Percentiles rank a stretch among this genome's conserved stretches.
phyloP scores from a whole-genome alignment of 108 stramenopile genomes.

The Cylindrotheca fusiformis region DNA sequence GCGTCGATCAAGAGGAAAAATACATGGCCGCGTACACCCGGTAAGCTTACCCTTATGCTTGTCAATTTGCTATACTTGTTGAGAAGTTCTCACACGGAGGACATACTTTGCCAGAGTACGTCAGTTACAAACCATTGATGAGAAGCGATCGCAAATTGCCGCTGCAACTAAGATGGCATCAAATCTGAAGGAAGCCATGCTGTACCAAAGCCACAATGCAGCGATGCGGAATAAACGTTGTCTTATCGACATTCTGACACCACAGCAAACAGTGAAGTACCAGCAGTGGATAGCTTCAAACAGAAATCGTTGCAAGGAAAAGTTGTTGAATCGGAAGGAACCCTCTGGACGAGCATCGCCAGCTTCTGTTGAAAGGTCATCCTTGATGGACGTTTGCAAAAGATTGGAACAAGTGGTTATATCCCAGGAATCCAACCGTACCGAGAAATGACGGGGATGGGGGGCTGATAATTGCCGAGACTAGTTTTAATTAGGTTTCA shows the following conservation, averaged over 20 bases:
- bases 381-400: constrained; percentile 21
- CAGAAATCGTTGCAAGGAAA: constrained; percentile 29
- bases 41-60: no score
- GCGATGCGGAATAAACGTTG: constrained; percentile 44
- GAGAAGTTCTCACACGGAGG: no score
- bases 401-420: constrained; percentile 23
- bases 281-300: constrained; percentile 63
- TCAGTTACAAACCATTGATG: background rate
- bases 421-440: background rate
- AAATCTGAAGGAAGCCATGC: constrained; percentile 52
- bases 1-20: constrained; percentile 85
- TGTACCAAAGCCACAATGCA: constrained; percentile 51
- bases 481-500: no score
- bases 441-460: background rate
- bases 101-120: background rate
- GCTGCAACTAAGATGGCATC: constrained; percentile 50
- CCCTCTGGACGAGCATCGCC: background rate
- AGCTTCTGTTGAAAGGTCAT: constrained; percentile 6
- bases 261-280: constrained; percentile 53
- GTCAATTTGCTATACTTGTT: no score
- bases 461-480: no score
- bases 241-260: constrained; percentile 59
- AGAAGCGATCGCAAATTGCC: constrained; percentile 38
- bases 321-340: background rate
- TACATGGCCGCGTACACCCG: no score